Evolutionary conservation across 1,139 yeast genomes (phyloP), one percentile per base, ranked within the genome.

Genomic region (Geotrichum fermentans): DNA sequence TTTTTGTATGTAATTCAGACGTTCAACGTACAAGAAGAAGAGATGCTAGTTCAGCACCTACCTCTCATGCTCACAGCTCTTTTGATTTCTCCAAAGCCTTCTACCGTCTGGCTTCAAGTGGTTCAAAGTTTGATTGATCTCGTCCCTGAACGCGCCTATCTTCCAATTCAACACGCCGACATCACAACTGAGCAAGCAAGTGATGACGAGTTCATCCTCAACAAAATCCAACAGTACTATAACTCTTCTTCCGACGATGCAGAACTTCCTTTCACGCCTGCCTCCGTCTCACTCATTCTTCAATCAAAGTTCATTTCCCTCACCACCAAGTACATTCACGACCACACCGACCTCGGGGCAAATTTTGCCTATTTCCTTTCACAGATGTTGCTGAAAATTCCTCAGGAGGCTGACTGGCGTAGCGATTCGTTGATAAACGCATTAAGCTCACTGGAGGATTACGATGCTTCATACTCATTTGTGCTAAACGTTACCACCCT

Each of bases 21-120:
- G 40, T 90, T 87, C 65, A 79, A 86, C 56, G 79, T 89, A 16
- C 78, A 75, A 43, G 97, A 90, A 56, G 96, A 88, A 56, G 97
- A 88, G 56, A 86, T 87, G 83, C 67, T 82, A n/a, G 71, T 78
- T 0, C 73, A 75, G 14, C 96, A 90, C 61, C 70, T 85, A 3
- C 97, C 97, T 0, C 67, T 87, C 47, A 75, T 85, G 1, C 64
- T 88, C 1, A 57, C 87, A 17, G 70, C 78, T 0, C 55, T 78
- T 3, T 56, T 79, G 24, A 55, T 68, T 2, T 45, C 50, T 22
- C 34, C 47, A 22, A 40, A 39, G 17, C 29, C 37, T 5, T 10
- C 33, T 14, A 11, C 58, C 22, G 53, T 66, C 2, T 68, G 75
- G 61, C 57, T 71, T n/a, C 58, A 61, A 2, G 58, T 78, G 7